A percentile compares a stretch with the other conserved stretches of the same genome.
Conservation (phyloP, 495 filamentous ascomycete species). For the Physcia stellaris region DNA sequence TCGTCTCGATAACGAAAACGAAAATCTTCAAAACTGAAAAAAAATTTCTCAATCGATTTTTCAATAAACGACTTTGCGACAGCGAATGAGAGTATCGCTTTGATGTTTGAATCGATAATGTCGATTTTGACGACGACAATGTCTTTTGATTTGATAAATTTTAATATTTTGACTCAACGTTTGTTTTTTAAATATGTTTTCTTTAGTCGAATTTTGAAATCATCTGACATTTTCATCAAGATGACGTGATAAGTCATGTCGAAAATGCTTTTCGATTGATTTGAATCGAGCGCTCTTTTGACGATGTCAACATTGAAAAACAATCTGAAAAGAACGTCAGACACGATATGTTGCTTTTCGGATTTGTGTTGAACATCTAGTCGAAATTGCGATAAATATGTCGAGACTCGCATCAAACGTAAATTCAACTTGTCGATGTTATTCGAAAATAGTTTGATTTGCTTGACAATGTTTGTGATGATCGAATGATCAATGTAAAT, state of each 20-base stretch:
- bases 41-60: too few relatives aligned
- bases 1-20: not conserved
- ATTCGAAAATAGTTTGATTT: not conserved
- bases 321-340: slow-evolving; percentile 1
- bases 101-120: too few relatives aligned
- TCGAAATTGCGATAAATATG: slow-evolving; percentile 2
- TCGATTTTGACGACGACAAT: not conserved
- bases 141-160: not conserved
- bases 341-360: not conserved
- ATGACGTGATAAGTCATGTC: not conserved
- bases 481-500: slow-evolving; percentile 4
- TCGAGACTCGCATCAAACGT: not conserved
- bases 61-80: not conserved
- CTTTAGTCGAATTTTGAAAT: not conserved
- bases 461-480: not conserved
- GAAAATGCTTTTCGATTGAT: not conserved
- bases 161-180: not conserved
- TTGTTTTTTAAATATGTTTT: not conserved
- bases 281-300: not conserved
- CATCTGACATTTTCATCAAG: not conserved
- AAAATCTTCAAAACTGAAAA: too few relatives aligned
- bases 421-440: slow-evolving; percentile 4
- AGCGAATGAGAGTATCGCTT: too few relatives aligned
- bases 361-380: not conserved
- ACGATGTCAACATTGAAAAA: not conserved